These are phyloP conservation scores for Klebsormidium nitens DNA, from an alignment of 139 green algal species.

Conservation along the genomic window DNA sequence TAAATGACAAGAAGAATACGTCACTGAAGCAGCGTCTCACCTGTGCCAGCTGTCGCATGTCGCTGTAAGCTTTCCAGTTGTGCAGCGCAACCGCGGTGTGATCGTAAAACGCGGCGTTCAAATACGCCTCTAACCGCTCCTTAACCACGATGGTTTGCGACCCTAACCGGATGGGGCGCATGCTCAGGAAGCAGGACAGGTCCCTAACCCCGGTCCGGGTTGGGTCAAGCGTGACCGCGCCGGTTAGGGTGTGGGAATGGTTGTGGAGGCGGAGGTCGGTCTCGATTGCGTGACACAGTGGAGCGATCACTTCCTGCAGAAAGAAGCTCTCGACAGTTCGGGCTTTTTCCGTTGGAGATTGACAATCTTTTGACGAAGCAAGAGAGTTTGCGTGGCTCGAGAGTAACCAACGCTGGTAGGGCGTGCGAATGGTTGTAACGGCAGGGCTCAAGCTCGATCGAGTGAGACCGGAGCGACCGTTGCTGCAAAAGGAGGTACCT, in stretches of 20 bases:
- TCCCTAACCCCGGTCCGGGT: constrained; percentile 27
- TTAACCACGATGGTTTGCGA: constrained; percentile 13
- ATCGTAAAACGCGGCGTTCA: constrained; percentile 38
- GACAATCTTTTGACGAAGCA: no score
- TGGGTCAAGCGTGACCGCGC: constrained; percentile 29
- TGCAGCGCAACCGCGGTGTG: constrained; percentile 40
- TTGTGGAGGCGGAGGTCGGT: constrained; percentile 39
- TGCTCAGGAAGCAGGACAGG: constrained; percentile 21
- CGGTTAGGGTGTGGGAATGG: constrained; percentile 24
- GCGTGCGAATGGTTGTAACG: no score
- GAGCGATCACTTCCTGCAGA: constrained; percentile 5
- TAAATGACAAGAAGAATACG: no score
- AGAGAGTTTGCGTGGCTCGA: no score
- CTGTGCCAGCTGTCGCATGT: constrained; percentile 34
- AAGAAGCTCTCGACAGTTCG: no score
- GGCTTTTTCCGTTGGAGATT: no score
- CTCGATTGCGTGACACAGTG: constrained; percentile 33
- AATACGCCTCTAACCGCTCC: constrained; percentile 21
- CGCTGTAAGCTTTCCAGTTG: constrained; percentile 42
- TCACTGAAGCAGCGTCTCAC: no score
- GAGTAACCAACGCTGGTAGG: no score
- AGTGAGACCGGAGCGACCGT: no score
- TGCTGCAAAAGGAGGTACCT: no score
- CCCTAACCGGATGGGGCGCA: constrained; percentile 17
- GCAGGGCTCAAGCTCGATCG: no score